A percentile compares a stretch with the other conserved stretches of the same genome.
These are phyloP conservation scores for Saksenaea oblongispora DNA, from an alignment of 371 early-diverging fungal genomes.

Conservation along the genomic window DNA sequence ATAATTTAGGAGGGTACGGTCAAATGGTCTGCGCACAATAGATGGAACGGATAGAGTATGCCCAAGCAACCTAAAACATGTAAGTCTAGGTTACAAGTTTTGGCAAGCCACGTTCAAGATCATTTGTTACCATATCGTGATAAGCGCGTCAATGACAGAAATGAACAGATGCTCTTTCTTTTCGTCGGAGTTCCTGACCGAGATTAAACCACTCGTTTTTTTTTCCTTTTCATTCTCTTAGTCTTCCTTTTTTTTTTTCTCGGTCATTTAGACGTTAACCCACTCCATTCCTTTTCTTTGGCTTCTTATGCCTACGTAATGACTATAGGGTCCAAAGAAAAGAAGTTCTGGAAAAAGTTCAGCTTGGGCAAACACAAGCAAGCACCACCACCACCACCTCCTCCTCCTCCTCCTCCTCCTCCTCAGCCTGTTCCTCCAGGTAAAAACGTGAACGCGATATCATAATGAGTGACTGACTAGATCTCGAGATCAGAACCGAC, in stretches of 20 bases:
- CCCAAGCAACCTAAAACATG: too few relatives aligned
- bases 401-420: too few relatives aligned
- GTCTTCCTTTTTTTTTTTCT: background rate
- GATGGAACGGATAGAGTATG: too few relatives aligned
- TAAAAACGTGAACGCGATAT: background rate
- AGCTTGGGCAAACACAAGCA: slow-evolving; percentile 2
- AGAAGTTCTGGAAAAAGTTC: slow-evolving; percentile 5
- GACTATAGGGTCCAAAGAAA: slow-evolving; percentile 4
- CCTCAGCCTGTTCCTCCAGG: background rate
- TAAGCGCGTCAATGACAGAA: background rate
- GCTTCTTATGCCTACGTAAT: slow-evolving; percentile 6
- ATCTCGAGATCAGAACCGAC: background rate
- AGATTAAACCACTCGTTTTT: slow-evolving; percentile 4
- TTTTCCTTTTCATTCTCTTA: background rate
- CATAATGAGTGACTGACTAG: background rate
- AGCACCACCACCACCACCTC: background rate
- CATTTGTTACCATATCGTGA: background rate
- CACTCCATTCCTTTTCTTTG: background rate
- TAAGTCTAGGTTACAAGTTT: too few relatives aligned
- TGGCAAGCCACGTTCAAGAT: background rate
- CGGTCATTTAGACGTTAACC: background rate
- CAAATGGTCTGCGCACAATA: too few relatives aligned
- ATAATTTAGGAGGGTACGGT: too few relatives aligned
- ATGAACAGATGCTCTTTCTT: background rate
- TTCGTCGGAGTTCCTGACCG: slow-evolving; percentile 3